Percentiles rank a stretch among this genome's conserved stretches.
phyloP scores from a whole-genome alignment of 2,329 filamentous ascomycete genomes.

The Alternaria sp. region DNA sequence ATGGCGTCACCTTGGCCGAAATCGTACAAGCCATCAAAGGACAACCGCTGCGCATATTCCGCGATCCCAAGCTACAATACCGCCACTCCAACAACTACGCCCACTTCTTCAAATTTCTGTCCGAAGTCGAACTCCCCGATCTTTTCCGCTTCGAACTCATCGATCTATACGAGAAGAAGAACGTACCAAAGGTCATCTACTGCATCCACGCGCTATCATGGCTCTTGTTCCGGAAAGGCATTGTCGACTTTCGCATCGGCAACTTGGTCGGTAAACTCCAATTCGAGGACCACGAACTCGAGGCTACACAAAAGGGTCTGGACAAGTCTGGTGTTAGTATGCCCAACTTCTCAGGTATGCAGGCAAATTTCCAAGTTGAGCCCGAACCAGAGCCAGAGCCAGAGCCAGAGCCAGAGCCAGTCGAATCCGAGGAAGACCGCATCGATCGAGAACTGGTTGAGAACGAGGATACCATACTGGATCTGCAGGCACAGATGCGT shows the following conservation, averaged over 20 bases:
- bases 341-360: conserved; percentile 98
- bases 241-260: conserved; percentile 94
- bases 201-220: conserved; percentile 97
- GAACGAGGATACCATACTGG: conserved; percentile 73
- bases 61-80: conserved; percentile 83
- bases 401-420: conserved; percentile 67
- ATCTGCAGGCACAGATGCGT: conserved; percentile 86
- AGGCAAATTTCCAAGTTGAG: conserved; percentile 91
- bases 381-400: conserved; percentile 77
- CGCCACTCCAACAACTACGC: conserved; percentile 98
- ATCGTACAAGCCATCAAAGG: conserved; percentile 87
- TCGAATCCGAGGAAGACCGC: conserved; percentile 89
- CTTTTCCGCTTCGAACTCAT: conserved; percentile 97
- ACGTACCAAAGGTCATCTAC: conserved; percentile 98
- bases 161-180: conserved; percentile 99
- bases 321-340: conserved; percentile 95
- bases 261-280: conserved; percentile 96
- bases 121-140: conserved; percentile 90
- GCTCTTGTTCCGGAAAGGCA: conserved; percentile 94
- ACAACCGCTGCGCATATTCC: conserved; percentile 81
- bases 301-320: conserved; percentile 94
- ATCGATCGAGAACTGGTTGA: conserved; percentile 83
- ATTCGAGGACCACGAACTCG: conserved; percentile 96
- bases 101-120: conserved; percentile 91
- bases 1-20: conserved; percentile 94